These are phyloP conservation scores for Ligustrum vulgare DNA, from an alignment of 257 asterid genomes.

Conservation along the genomic window DNA sequence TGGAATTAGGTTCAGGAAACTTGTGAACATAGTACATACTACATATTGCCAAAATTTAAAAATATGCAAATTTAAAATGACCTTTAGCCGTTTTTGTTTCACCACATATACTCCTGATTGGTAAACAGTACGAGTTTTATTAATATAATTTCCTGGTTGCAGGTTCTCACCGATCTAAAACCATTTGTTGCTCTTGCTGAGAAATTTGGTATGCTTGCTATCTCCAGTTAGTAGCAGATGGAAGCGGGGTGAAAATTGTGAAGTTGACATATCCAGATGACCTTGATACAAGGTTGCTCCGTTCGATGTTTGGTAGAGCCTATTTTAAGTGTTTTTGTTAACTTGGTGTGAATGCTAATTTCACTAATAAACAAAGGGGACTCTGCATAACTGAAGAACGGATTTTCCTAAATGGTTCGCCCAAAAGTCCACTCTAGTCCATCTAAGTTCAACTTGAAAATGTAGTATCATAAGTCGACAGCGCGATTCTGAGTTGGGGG, in stretches of 20 bases:
- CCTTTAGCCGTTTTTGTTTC: too few species aligned
- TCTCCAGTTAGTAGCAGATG: constrained; percentile 89
- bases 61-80: too few species aligned
- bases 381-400: constrained; percentile 76
- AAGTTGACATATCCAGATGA: constrained; percentile 85
- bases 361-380: constrained; percentile 88
- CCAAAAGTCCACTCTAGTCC: constrained; percentile 72
- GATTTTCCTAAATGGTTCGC: constrained; percentile 67
- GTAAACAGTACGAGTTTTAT: background rate
- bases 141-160: constrained; percentile 21
- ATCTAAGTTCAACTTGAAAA: constrained; percentile 78
- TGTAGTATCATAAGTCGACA: constrained; percentile 83
- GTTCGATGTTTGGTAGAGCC: constrained; percentile 96
- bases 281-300: constrained; percentile 83
- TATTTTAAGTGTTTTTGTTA: constrained; percentile 67
- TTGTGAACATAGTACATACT: too few species aligned
- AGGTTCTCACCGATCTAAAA: constrained; percentile 84
- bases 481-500: constrained; percentile 80
- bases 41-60: too few species aligned
- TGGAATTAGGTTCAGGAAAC: too few species aligned
- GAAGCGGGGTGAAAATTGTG: constrained; percentile 71
- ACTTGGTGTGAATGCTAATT: constrained; percentile 89
- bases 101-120: background rate
- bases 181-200: constrained; percentile 86
- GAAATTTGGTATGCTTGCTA: constrained; percentile 93